Percentiles rank a stretch among this genome's conserved stretches.
Conservation (phyloP, 2,329 filamentous ascomycete species). For the Coniella lustricola region DNA sequence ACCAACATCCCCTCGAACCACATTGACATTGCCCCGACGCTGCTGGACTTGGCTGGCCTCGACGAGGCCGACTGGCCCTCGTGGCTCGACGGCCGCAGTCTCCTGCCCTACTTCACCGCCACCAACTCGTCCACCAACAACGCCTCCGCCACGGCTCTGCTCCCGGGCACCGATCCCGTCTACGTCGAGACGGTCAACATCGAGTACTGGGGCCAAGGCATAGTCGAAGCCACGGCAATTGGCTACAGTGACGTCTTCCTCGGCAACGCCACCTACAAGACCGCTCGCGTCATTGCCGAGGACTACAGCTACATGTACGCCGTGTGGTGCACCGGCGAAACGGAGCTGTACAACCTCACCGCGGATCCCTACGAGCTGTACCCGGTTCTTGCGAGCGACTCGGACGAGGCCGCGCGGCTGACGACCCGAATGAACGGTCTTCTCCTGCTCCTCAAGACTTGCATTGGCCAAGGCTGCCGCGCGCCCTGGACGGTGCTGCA, state of each 20-base stretch:
- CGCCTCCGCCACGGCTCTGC: slow-evolving; percentile 6
- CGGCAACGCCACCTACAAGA: slow-evolving; percentile 54
- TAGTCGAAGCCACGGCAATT: slow-evolving; percentile 32
- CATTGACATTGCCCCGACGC: slow-evolving; percentile 56
- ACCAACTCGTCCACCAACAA: slow-evolving; percentile 39
- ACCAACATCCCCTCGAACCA: slow-evolving; percentile 50
- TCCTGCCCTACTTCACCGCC: slow-evolving; percentile 48
- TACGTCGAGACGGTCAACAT: slow-evolving; percentile 50
- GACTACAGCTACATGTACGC: slow-evolving; percentile 58
- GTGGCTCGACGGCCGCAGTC: slow-evolving; percentile 19
- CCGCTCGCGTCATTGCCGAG: slow-evolving; percentile 44
- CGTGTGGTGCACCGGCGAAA: slow-evolving; percentile 62
- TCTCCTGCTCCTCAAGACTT: slow-evolving; percentile 54
- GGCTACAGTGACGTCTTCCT: slow-evolving; percentile 17
- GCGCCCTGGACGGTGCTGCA: slow-evolving; percentile 54
- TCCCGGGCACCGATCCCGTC: slow-evolving; percentile 16
- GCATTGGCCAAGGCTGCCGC: slow-evolving; percentile 45
- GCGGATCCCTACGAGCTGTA: slow-evolving; percentile 46
- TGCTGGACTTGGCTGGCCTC: slow-evolving; percentile 40
- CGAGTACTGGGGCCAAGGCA: slow-evolving; percentile 47
- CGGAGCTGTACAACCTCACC: slow-evolving; percentile 58
- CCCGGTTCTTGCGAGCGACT: slow-evolving; percentile 33
- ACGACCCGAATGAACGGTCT: slow-evolving; percentile 50
- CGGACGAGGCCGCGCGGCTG: slow-evolving; percentile 28
- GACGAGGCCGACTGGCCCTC: slow-evolving; percentile 19